Evolutionary conservation across 2,329 filamentous ascomycete species (phyloP).

Genomic region (Fonsecaea monophora): DNA sequence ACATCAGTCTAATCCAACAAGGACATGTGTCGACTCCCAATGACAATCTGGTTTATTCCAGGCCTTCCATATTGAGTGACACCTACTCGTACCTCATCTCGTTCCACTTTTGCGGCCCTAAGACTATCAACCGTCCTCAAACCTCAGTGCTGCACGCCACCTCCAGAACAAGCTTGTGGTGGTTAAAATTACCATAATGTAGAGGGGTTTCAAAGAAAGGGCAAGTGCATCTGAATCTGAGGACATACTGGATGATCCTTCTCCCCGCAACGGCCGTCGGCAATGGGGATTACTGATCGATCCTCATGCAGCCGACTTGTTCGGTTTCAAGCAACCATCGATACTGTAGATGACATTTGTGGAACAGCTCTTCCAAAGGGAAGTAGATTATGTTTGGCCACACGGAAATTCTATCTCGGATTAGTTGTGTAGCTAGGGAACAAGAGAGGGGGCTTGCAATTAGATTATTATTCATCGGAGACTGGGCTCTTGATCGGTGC

Average conservation of each 20-base stretch:
- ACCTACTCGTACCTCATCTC: not conserved
- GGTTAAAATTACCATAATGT: not conserved
- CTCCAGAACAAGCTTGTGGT: not conserved
- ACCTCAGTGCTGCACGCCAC: not conserved
- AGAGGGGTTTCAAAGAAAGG: not conserved
- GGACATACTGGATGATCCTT: not conserved
- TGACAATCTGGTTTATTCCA: not conserved
- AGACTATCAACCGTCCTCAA: not conserved
- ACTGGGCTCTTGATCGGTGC: no score
- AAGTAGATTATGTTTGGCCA: no score
- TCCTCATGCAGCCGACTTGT: not conserved
- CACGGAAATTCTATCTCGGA: not conserved
- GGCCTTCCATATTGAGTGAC: not conserved
- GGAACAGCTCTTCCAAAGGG: not conserved
- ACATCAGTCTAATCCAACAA: not conserved
- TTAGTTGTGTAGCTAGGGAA: not conserved
- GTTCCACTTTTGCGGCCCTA: not conserved
- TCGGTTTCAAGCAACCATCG: not conserved
- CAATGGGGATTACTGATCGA: slow-evolving; percentile 3
- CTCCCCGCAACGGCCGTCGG: not conserved
- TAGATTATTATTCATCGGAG: no score
- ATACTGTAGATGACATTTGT: not conserved
- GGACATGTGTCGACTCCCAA: not conserved
- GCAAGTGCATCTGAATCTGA: not conserved
- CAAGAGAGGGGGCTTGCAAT: no score